Evolutionary conservation across 2,329 filamentous ascomycete species (phyloP), one percentile per base, ranked within the genome.

Genomic region (Arthrocladium fulminans): DNA sequence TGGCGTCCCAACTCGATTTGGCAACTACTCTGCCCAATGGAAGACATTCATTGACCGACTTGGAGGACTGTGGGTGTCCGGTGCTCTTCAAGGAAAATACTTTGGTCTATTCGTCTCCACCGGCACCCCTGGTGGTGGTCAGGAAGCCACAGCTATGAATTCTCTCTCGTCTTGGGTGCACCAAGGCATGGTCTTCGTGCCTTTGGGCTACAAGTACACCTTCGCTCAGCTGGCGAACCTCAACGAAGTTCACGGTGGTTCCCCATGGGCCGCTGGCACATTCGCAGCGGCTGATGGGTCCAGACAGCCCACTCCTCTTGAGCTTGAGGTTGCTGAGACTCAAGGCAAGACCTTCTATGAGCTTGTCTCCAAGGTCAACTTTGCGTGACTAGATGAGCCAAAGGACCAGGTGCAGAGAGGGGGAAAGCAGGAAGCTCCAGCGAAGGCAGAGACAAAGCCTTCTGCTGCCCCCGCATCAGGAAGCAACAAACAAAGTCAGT

Each of bases 11-110:
- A 98, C 92, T 45, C 81, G 92, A 58, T 98, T 87, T 73, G 92
- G 92, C 61, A 97, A 94, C 80, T 95, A 95, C 77, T 89, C 90
- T 42, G 86, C 84, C 15, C 92, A 98, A 73, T 96, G 86, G 86
- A 96, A 92, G 76, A 69, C 67, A 47, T 73, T 73, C 65, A 94
- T 88, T 86, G 92, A 98, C 75, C 78, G 79, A 70, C 89, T 88
- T 20, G 90, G 90, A 63, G 75, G 77, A 59, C 85, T 92, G 68
- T 97, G 92, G 92, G 71, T 76, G 53, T 67, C 70, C 12, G 90
- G 90, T 54, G 80, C 74, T 58, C 89, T 77, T 75, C 80, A 75
- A 70, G 89, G 89, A 72, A 97, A 97, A 76, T 83, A 88, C 63
- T 90, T 85, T 47, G 90, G 90, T 61, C 57, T 96, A 53, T 98